phyloP scores from a whole-genome alignment of 257 asterid species.

The Solanum bulbocastanum region DNA sequence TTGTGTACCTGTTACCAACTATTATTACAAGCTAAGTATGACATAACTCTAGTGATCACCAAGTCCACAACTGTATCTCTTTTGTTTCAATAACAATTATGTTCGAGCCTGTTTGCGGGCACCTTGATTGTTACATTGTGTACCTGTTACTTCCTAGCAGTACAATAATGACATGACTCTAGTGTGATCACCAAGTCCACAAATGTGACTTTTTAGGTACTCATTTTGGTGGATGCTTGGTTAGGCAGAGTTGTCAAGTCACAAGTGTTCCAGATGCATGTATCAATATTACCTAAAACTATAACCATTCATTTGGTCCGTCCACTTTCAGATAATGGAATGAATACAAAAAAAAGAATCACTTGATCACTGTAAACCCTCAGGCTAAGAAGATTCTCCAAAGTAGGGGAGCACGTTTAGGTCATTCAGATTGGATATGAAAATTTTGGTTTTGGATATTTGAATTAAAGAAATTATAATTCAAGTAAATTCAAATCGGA shows the following conservation, averaged over 20 bases:
- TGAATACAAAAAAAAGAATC: background rate
- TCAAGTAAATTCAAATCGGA: background rate
- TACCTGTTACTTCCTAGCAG: background rate
- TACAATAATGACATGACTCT: background rate
- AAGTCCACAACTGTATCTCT: background rate
- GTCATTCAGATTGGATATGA: background rate
- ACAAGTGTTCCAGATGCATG: background rate
- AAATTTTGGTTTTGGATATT: background rate
- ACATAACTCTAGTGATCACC: background rate
- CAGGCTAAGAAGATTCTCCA: background rate
- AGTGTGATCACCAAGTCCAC: background rate
- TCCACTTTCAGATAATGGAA: background rate
- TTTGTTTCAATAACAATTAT: background rate
- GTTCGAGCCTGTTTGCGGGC: background rate
- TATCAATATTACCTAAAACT: background rate
- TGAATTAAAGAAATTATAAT: background rate
- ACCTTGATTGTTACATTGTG: background rate
- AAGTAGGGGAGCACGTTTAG: background rate
- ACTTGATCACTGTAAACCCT: background rate
- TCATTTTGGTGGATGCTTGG: background rate
- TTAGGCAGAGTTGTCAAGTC: background rate
- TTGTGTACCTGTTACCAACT: background rate
- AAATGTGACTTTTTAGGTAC: background rate
- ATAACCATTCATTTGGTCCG: background rate
- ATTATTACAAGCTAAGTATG: background rate